phyloP scores from a whole-genome alignment of 2,329 filamentous ascomycete genomes.

The Aspergillus pseudoterreus region DNA sequence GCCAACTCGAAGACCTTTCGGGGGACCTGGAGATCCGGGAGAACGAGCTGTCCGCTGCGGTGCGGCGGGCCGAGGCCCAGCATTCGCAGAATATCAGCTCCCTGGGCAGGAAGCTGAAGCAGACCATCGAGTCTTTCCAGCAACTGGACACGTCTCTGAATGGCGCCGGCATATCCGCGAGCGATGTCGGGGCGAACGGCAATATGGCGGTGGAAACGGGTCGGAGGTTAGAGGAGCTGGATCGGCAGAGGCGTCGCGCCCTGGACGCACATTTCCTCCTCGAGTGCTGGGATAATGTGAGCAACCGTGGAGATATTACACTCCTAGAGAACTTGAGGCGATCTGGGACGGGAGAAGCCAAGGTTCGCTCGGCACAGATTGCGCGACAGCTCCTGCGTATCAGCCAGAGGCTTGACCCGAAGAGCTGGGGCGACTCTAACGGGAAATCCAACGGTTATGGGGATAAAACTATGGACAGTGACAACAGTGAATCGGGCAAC shows the following conservation, averaged over 20 bases:
- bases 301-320: slow-evolving; percentile 79
- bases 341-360: slow-evolving; percentile 82
- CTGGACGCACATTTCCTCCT: slow-evolving; percentile 93
- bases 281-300: slow-evolving; percentile 95
- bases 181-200: slow-evolving; percentile 54
- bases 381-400: slow-evolving; percentile 90
- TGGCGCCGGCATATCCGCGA: slow-evolving; percentile 7
- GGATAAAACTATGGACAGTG: slow-evolving; percentile 29
- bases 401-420: slow-evolving; percentile 81
- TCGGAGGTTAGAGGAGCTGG: slow-evolving; percentile 87
- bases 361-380: slow-evolving; percentile 90
- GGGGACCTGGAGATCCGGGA: slow-evolving; percentile 87
- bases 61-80: slow-evolving; percentile 84
- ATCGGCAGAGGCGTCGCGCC: slow-evolving; percentile 83
- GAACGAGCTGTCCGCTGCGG: slow-evolving; percentile 84
- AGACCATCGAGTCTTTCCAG: slow-evolving; percentile 89
- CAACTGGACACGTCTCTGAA: slow-evolving; percentile 81
- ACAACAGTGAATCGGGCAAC: slow-evolving; percentile 16
- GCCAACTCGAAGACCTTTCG: slow-evolving; percentile 49
- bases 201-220: slow-evolving; percentile 94
- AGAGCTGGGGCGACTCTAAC: slow-evolving; percentile 59
- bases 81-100: slow-evolving; percentile 89
- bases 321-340: slow-evolving; percentile 85
- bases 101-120: slow-evolving; percentile 81
- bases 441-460: slow-evolving; percentile 51